Percentiles rank a stretch among this genome's conserved stretches.
These are phyloP conservation scores for Russula olivacea DNA, from an alignment of 768 basidiomycete genomes.

Conservation along the genomic window DNA sequence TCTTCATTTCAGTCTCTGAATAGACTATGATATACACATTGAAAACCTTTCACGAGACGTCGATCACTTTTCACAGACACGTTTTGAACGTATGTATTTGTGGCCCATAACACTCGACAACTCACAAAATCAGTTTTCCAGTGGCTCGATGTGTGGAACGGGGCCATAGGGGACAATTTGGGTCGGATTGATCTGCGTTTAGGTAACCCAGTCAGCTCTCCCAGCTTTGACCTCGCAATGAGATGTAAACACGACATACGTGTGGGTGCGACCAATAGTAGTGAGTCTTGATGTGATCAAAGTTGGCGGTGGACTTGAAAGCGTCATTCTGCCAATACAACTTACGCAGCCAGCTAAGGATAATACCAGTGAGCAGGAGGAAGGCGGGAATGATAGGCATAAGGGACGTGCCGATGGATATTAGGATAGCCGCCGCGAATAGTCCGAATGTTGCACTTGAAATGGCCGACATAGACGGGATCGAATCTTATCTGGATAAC, in stretches of 20 bases:
- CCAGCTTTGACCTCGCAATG: not conserved
- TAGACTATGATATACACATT: not conserved
- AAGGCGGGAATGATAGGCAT: not conserved
- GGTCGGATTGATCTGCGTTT: constrained; percentile 66
- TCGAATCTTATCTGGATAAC: constrained; percentile 71
- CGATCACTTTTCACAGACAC: not conserved
- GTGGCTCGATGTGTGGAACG: constrained; percentile 56
- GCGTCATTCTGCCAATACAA: constrained; percentile 89
- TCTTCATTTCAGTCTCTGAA: not conserved
- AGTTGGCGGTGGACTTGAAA: constrained; percentile 83
- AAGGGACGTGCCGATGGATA: constrained; percentile 49
- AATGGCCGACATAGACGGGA: constrained; percentile 83
- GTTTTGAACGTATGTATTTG: not conserved
- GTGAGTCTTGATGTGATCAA: constrained; percentile 79
- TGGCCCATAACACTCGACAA: not conserved
- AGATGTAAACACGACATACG: not conserved
- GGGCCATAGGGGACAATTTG: constrained; percentile 76
- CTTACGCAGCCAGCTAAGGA: constrained; percentile 66
- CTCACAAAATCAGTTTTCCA: constrained; percentile 27
- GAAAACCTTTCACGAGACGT: not conserved
- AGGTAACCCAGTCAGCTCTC: not conserved
- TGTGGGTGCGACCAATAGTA: constrained; percentile 60
- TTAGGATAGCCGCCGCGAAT: constrained; percentile 86
- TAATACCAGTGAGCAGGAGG: not conserved
- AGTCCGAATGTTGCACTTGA: constrained; percentile 87